Evolutionary conservation across 1,139 yeast genomes (phyloP), one percentile per base, ranked within the genome.

Genomic region (Taiozyma sp.): DNA sequence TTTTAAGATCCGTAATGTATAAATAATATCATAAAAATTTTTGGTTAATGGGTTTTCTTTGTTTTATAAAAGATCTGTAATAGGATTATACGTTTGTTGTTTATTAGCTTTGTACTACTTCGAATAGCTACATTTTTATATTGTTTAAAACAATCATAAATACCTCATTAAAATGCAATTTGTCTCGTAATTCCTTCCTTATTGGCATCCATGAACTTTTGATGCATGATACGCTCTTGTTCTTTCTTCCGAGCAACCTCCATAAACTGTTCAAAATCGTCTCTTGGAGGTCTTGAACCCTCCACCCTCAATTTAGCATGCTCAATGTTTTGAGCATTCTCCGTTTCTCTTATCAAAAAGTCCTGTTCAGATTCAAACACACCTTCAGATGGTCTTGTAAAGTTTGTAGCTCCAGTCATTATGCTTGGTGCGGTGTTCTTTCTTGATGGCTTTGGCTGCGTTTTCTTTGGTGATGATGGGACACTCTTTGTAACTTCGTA

Each of bases 1-100:
- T 77, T 76, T 74, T 82, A 80, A 78, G 67, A 69, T 55, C 52
- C 32, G 34, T 39, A 42, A 44, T 41, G 42, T 48, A 48, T 50
- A 44, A 48, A 47, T 43, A 42, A 47, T 47, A 46, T 50, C 50
- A 44, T 46, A 50, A 50, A 44, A 35, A 35, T 37, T 45, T 21
- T 47, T 45, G 44, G 50, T 44, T 43, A 42, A 32, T 30, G 45
- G 45, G 39, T 43, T 16, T 40, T 29, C 19, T 13, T 41, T 16
- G 32, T 40, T 21, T 21, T 24, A 4, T 24, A 24, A 4, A 24
- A 22, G 10, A 29, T 14, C 24, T 29, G 22, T 41, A 37, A 37
- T 37, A 37, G 24, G 24, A 21, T 37, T n/a, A 37, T 24, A 37
- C 11, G 40, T 37, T 37, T 19, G 24, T 37, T 35, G 11, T 30